Base-by-base conservation (phyloP, 2,329 filamentous ascomycete species). In the Remersonia thermophila region DNA sequence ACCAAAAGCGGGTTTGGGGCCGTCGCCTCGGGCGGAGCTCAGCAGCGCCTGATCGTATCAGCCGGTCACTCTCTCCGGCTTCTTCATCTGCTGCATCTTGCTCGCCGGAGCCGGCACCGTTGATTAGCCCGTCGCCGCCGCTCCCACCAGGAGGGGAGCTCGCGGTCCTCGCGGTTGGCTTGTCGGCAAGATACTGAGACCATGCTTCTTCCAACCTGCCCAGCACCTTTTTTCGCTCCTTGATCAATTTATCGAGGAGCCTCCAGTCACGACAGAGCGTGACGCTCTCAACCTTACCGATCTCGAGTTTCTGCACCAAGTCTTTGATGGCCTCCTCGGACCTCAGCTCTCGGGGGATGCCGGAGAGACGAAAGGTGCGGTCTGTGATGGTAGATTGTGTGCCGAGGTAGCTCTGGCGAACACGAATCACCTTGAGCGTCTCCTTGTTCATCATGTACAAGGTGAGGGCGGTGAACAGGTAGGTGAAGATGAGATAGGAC, bases 311-410 rank as follows among this genome's bases (percentile, higher is more conserved):
- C 52, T 98, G 87, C 17, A 98, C 77, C 37, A 95, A 79, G 3
- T 83, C 68, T 54, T 84, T 91, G 47, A 98, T 84, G 49, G 80
- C 80, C 8, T 77, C 72, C 55, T 96, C 89, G 0, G 81, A 81
- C 39, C 83, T 73, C 40, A 96, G 61, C 16, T 89, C 77, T 3
- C 59, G 54, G 0, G 93, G 91, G 15, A 98, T 89, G 0, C 89
- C 89, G 0, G 89, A 91, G 13, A 98, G 62, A 16, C 85, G 79
- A 50, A 98, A 87, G 0, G 91, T 98, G 23, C 87, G 77, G 58
- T 98, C 91, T 1, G 91, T 96, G 35, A 95, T 75, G n/a, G 89
- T 96, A 0, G 83, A 87, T 57, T 96, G 89, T 15, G 80, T 85
- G 10, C 91, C 91, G 8, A 98, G 69, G 53, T 95, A 98, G 40